Conservation (phyloP, 1,284 basidiomycete genomes). For the Ustilago loliicola region DNA sequence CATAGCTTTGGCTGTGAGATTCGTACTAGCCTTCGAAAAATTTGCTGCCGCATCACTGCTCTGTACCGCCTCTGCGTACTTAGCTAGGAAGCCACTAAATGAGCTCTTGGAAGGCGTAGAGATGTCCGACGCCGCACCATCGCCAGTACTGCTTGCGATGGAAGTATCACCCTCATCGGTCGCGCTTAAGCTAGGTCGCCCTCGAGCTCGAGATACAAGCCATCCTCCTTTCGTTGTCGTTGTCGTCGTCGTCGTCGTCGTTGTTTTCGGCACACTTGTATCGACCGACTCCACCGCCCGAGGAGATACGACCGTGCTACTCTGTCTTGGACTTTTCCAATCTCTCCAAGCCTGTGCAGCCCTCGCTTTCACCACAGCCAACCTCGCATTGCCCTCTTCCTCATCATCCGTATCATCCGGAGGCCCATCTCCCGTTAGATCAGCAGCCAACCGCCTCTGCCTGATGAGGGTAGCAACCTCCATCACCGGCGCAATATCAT, state of each 20-base stretch:
- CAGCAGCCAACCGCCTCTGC: slow-evolving; percentile 59
- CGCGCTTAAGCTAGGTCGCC: slow-evolving; percentile 9
- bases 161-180: slow-evolving; percentile 36
- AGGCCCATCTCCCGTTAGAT: slow-evolving; percentile 62
- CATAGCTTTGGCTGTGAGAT: slow-evolving; percentile 65
- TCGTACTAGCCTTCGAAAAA: slow-evolving; percentile 66
- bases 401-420: slow-evolving; percentile 52
- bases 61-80: slow-evolving; percentile 64
- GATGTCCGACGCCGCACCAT: slow-evolving; percentile 15
- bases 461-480: slow-evolving; percentile 56
- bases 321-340: slow-evolving; percentile 34
- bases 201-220: slow-evolving; percentile 36
- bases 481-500: slow-evolving; percentile 61
- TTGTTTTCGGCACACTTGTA: neutral
- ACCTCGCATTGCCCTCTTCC: slow-evolving; percentile 15
- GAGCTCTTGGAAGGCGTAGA: slow-evolving; percentile 41
- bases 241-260: slow-evolving; percentile 6
- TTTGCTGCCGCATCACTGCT: slow-evolving; percentile 66
- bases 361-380: slow-evolving; percentile 33
- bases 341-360: slow-evolving; percentile 46
- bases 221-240: slow-evolving; percentile 40
- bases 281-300: neutral
- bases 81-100: slow-evolving; percentile 47
- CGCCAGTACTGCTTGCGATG: slow-evolving; percentile 21
- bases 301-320: neutral